phyloP scores from a whole-genome alignment of 75 land plant genomes.

The Cupressus sempervirens region DNA sequence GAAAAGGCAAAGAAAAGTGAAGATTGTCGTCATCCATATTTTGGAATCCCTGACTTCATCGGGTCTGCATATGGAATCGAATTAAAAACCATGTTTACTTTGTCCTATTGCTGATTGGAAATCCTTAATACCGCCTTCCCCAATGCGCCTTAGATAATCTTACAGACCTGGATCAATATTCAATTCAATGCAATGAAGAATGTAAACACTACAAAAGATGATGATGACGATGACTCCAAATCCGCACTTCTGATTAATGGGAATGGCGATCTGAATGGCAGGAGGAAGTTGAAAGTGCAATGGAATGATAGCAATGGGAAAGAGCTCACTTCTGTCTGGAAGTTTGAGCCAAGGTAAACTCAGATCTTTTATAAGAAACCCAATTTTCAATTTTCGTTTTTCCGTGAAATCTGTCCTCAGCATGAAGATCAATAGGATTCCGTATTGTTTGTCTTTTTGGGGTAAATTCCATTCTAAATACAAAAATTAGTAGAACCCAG shows the following conservation, averaged over 20 bases:
- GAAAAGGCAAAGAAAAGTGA: background rate
- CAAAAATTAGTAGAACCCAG: background rate
- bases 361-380: background rate
- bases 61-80: background rate
- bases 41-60: background rate
- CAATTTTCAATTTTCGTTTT: background rate
- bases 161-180: background rate
- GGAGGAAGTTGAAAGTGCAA: constrained; percentile 4
- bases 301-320: constrained; percentile 7
- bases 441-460: background rate
- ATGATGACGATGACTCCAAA: constrained; percentile 5
- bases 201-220: background rate
- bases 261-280: background rate
- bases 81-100: background rate
- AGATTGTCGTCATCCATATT: background rate
- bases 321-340: constrained; percentile 7
- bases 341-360: constrained; percentile 2
- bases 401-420: background rate
- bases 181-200: background rate
- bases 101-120: background rate
- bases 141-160: background rate
- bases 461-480: background rate
- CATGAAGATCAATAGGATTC: background rate
- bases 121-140: background rate
- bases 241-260: background rate